Base-by-base conservation (phyloP, 306 rosid genomes). In the Pyrus communis region DNA sequence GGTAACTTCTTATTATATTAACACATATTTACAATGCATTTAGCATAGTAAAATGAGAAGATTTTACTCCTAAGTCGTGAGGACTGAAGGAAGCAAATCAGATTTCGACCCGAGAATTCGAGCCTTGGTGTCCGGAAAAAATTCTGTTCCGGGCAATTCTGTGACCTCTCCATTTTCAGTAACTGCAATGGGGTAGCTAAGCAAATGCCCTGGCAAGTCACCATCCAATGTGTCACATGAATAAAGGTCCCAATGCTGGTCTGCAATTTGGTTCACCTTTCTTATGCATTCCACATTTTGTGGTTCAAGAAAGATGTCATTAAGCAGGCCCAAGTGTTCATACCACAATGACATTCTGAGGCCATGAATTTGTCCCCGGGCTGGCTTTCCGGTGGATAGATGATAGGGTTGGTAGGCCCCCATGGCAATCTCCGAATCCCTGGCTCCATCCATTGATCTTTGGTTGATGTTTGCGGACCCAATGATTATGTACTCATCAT, bases 381-480 rank as follows among this genome's bases (percentile, higher is more conserved):
- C 85, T n/a, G 79, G 79, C 70, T 73, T 43, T 15, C 22, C 59
- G 8, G 61, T 71, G 4, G 89, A 78, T 10, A 87, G 78, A 31
- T 85, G 86, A 60, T 74, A n/a, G 19, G 91, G 91, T 69, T 87
- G 89, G 79, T 69, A 85, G 64, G 82, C 87, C 49, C 91, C 91
- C 87, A 87, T 85, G 45, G 86, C 87, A 31, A 86, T 86, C 81
- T 86, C 90, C 0, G 90, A 46, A 57, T 86, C 90, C 73, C 90
- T 64, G 2, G 79, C 82, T 10, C 90, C 90, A 68, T 86, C 88
- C 88, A 86, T 86, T 28, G 90, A 86, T 59, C 90, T 79, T 57
- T 86, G 90, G 55, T 86, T 86, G 67, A 86, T 84, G 82, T 86
- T 86, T 19, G 90, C 86, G 1, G 88, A 87, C 76, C 88, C 90